These are phyloP conservation scores for Trametopsis cervina DNA, from an alignment of 768 basidiomycete genomes.

Conservation along the genomic window DNA sequence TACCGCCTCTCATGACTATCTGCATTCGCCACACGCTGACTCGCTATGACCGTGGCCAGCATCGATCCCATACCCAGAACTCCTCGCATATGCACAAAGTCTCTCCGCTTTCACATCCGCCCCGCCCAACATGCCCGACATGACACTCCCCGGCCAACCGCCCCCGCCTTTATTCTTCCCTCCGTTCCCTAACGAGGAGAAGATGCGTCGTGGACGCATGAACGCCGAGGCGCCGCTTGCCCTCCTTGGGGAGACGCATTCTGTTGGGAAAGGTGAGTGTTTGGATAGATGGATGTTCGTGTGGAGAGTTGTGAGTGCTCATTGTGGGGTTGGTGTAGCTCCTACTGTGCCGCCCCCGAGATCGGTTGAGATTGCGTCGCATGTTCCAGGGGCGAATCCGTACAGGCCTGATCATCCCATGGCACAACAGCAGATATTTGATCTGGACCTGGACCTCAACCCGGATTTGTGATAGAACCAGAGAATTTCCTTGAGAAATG, in stretches of 20 bases:
- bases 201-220: slow-evolving; percentile 78
- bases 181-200: slow-evolving; percentile 88
- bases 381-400: slow-evolving; percentile 49
- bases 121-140: slow-evolving; percentile 81
- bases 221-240: slow-evolving; percentile 78
- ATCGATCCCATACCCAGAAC: slow-evolving; percentile 74
- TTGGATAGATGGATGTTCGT: too few species aligned
- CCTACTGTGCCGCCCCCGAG: slow-evolving; percentile 60
- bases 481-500: neutral
- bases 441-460: slow-evolving; percentile 79
- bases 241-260: slow-evolving; percentile 72
- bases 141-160: slow-evolving; percentile 59
- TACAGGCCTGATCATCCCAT: slow-evolving; percentile 67
- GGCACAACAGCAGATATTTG: slow-evolving; percentile 53
- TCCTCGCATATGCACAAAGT: slow-evolving; percentile 79
- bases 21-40: neutral
- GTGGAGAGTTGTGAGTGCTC: neutral
- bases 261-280: slow-evolving; percentile 65
- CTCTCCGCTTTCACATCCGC: slow-evolving; percentile 84
- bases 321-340: slow-evolving; percentile 32
- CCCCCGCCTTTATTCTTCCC: slow-evolving; percentile 81
- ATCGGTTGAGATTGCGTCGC: slow-evolving; percentile 36
- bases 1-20: neutral
- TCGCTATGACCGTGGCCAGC: slow-evolving; percentile 33
- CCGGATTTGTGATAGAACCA: slow-evolving; percentile 60